A percentile compares a stretch with the other conserved stretches of the same genome.
Evolutionary conservation across 2,329 filamentous ascomycete genomes (phyloP).

Genomic region (Colletotrichum spinosum): DNA sequence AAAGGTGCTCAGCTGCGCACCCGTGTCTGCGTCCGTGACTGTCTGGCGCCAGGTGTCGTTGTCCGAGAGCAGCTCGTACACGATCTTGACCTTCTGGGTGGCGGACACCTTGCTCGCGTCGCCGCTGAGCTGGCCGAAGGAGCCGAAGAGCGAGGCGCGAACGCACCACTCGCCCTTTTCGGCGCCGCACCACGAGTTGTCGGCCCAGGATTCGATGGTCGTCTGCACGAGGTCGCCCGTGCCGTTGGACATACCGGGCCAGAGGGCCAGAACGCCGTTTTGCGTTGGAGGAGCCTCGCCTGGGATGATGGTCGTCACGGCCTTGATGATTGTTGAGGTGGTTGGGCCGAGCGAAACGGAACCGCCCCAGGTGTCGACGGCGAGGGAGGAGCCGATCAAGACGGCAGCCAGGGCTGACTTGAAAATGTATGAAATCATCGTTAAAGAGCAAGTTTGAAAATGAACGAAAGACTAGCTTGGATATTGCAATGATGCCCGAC

Average conservation of each 20-base stretch:
- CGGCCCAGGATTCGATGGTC: conserved; percentile 53
- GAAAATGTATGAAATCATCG: conserved; percentile 5
- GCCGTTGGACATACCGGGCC: conserved; percentile 58
- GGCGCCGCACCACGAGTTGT: conserved; percentile 55
- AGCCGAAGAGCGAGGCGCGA: conserved; percentile 46
- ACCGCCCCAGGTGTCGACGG: conserved; percentile 22
- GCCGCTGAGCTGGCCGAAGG: conserved; percentile 49
- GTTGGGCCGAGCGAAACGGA: conserved; percentile 30
- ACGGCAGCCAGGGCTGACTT: conserved; percentile 7
- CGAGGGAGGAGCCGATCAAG: conserved; percentile 1
- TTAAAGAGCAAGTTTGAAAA: not conserved
- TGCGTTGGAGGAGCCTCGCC: conserved; percentile 51
- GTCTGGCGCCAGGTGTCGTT: conserved; percentile 41
- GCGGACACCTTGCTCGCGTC: conserved; percentile 9
- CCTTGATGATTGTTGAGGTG: conserved; percentile 48
- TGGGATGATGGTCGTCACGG: conserved; percentile 54
- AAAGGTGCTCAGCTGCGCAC: conserved; percentile 48
- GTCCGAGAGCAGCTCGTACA: conserved; percentile 42
- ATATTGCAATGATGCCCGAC: not conserved
- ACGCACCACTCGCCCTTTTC: conserved; percentile 51
- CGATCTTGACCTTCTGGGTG: conserved; percentile 7
- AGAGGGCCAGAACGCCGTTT: conserved; percentile 53
- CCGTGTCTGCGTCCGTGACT: conserved; percentile 51
- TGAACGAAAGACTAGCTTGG: not conserved
- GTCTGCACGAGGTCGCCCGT: conserved; percentile 56